These are phyloP conservation scores for Lagenaria siceraria DNA, from an alignment of 306 rosid species.

Conservation along the genomic window DNA sequence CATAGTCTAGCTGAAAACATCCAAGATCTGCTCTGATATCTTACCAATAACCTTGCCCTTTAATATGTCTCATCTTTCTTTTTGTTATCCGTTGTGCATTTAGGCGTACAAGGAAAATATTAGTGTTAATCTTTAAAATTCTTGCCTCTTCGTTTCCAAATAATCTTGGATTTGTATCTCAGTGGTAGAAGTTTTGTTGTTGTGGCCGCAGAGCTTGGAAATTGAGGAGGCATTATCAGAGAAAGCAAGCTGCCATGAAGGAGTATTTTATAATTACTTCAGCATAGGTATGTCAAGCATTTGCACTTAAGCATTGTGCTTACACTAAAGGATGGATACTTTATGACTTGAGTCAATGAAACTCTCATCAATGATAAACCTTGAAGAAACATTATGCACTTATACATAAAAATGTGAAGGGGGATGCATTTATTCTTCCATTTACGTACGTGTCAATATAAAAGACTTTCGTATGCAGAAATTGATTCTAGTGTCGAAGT, in stretches of 20 bases:
- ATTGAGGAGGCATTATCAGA: constrained; percentile 56
- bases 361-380: background rate
- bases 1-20: background rate
- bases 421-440: background rate
- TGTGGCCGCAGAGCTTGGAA: constrained; percentile 54
- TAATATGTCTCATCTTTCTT: background rate
- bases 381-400: background rate
- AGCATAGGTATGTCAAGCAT: constrained; percentile 61
- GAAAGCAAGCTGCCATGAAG: constrained; percentile 52
- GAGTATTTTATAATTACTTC: constrained; percentile 91
- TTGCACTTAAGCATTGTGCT: background rate
- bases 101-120: background rate
- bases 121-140: background rate
- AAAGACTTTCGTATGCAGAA: background rate
- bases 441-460: background rate
- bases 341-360: background rate
- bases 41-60: background rate
- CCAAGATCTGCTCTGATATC: background rate
- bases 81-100: background rate
- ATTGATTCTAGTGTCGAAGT: background rate
- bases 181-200: constrained; percentile 11
- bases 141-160: background rate
- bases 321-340: background rate
- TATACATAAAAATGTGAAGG: background rate
- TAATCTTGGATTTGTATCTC: background rate